phyloP scores from a whole-genome alignment of 306 rosid species.

The Benincasa hispida region DNA sequence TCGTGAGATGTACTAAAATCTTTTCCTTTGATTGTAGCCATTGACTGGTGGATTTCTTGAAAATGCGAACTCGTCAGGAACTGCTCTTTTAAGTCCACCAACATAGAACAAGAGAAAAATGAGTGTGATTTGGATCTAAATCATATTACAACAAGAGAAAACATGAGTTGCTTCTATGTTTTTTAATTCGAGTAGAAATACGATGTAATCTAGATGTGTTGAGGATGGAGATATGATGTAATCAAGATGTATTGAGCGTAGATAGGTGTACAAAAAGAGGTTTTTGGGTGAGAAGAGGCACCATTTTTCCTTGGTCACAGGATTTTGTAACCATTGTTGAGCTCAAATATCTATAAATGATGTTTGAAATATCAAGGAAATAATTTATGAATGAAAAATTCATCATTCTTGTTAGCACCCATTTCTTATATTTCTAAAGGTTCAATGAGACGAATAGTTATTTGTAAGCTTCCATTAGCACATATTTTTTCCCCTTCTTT shows the following conservation, averaged over 20 bases:
- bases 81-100: slow-evolving; percentile 27
- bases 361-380: background rate
- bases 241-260: background rate
- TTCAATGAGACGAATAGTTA: too few species aligned
- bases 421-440: background rate
- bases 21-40: slow-evolving; percentile 34
- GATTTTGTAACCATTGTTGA: background rate
- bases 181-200: background rate
- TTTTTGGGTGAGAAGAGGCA: slow-evolving; percentile 31
- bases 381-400: background rate
- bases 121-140: background rate
- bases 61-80: slow-evolving; percentile 33
- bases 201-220: background rate
- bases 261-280: slow-evolving; percentile 5
- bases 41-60: slow-evolving; percentile 53
- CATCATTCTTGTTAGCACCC: background rate
- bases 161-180: background rate
- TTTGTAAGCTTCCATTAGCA: too few species aligned
- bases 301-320: slow-evolving; percentile 30
- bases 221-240: background rate
- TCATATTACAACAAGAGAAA: background rate
- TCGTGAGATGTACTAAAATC: slow-evolving; percentile 3
- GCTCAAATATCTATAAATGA: background rate
- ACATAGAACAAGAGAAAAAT: slow-evolving; percentile 18
- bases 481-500: too few species aligned